Evolutionary conservation across 176 grass and related monocot genomes (phyloP), one percentile per base, ranked within the genome.

Genomic region (Phyllostachys edulis): DNA sequence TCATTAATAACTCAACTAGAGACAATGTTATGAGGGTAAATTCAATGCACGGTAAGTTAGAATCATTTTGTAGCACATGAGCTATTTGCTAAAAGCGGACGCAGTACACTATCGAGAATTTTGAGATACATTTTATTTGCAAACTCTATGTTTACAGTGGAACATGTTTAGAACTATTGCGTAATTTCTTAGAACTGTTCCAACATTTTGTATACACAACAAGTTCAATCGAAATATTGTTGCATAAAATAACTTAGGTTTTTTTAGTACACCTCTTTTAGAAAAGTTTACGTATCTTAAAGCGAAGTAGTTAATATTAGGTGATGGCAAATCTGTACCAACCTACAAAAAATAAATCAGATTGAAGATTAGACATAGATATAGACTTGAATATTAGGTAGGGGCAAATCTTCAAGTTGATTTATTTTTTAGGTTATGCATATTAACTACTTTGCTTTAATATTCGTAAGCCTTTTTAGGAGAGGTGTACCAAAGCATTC

Each of bases 11-110:
- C 6, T 75, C 38, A 81, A 23, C 4, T 49, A 38, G 10, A 46
- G 20, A 77, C 46, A 15, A 73, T 38, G 77, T 46, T 80, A 49
- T 60, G 37, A 46, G 34, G 26, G 14, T 59, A 56, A 20, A 42
- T 38, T 60, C 29, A 67, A 56, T n/a, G 20, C 37, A 68, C 42
- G 17, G 16, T 26, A 59, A 79, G 39, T 6, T 68, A 85, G 17
- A 75, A 50, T 14, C 47, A 41, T 76, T 63, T 70, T 77, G 57
- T 76, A 78, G 60, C 27, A 72, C 20, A 64, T 36, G 32, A 17
- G 13, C 27, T 5, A 38, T 29, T 29, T 29, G 29, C 29, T 78
- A 65, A 32, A 32, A 77, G 47, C 44, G 29, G 29, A 52, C n/a
- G 9, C 51, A 77, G 50, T 68, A 45, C 24, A 36, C 38, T 20